phyloP scores from a whole-genome alignment of 345 rosid genomes.

The Hibiscus mutabilis region DNA sequence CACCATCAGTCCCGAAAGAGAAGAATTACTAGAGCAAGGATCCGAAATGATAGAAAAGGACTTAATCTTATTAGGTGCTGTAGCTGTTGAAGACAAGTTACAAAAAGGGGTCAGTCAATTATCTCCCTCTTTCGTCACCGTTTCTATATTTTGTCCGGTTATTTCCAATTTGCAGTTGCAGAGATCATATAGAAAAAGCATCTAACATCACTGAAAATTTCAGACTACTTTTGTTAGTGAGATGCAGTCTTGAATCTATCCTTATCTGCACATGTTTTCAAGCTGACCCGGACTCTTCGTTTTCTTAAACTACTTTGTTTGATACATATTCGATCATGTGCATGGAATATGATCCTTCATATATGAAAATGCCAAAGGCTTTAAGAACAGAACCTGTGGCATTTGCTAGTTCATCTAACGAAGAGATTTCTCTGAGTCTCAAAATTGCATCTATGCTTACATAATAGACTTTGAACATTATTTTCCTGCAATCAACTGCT shows the following conservation, averaged over 20 bases:
- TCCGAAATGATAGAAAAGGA: slow-evolving; percentile 69
- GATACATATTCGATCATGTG: background rate
- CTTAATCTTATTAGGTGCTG: slow-evolving; percentile 56
- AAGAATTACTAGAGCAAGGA: slow-evolving; percentile 50
- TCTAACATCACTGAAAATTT: background rate
- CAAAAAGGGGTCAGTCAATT: slow-evolving; percentile 61
- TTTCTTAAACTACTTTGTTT: background rate
- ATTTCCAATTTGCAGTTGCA: background rate
- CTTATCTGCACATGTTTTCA: too few relatives aligned
- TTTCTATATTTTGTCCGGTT: background rate
- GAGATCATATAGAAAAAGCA: background rate
- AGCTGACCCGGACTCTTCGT: background rate
- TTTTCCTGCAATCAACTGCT: background rate
- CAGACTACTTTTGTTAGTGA: background rate
- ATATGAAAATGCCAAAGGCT: background rate
- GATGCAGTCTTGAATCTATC: background rate
- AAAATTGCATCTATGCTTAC: too few relatives aligned
- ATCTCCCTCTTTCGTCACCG: background rate
- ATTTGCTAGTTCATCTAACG: too few relatives aligned
- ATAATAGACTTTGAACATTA: too few relatives aligned
- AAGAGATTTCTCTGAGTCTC: background rate
- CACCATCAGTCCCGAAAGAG: slow-evolving; percentile 60
- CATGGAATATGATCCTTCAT: background rate
- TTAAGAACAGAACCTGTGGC: background rate
- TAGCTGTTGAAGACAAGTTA: slow-evolving; percentile 75